These are phyloP conservation scores for Fusarium aywerte DNA, from an alignment of 2,329 filamentous ascomycete species.

Conservation along the genomic window DNA sequence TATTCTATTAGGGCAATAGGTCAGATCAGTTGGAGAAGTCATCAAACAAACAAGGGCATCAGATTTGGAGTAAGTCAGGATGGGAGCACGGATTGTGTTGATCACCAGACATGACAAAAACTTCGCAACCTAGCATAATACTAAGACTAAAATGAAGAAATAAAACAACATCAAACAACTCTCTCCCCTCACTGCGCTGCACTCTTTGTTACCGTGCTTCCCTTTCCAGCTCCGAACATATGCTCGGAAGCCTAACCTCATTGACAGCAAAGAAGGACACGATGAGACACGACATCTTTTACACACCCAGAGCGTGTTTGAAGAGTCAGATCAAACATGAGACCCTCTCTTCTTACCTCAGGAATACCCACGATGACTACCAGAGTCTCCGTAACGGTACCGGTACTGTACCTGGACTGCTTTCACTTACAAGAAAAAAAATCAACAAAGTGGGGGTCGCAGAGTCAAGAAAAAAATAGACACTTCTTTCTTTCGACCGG, in stretches of 20 bases:
- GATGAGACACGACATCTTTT: neutral
- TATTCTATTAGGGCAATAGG: neutral
- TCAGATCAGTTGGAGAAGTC: conserved; percentile 29
- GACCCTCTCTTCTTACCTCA: conserved; percentile 36
- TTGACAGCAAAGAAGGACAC: neutral
- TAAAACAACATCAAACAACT: neutral
- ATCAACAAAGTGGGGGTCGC: conserved; percentile 20
- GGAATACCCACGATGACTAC: conserved; percentile 34
- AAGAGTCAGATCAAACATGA: conserved; percentile 22
- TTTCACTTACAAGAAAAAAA: conserved; percentile 34
- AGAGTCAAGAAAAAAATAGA: conserved; percentile 8
- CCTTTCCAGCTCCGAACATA: conserved; percentile 16
- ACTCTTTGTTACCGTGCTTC: conserved; percentile 19
- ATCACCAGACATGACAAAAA: conserved; percentile 7
- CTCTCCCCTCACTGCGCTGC: conserved; percentile 9
- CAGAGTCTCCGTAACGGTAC: conserved; percentile 29
- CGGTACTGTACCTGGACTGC: conserved; percentile 34
- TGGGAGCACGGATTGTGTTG: conserved; percentile 19
- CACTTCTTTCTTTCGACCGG: conserved; percentile 30
- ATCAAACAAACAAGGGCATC: conserved; percentile 1
- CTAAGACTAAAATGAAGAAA: no score
- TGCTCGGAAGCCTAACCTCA: conserved; percentile 6
- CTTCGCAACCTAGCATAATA: neutral
- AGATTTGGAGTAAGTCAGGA: conserved; percentile 29
- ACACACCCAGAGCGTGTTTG: conserved; percentile 39